These are phyloP conservation scores for Teunomyces pallodes DNA, from an alignment of 805 yeast species.

Conservation along the genomic window DNA sequence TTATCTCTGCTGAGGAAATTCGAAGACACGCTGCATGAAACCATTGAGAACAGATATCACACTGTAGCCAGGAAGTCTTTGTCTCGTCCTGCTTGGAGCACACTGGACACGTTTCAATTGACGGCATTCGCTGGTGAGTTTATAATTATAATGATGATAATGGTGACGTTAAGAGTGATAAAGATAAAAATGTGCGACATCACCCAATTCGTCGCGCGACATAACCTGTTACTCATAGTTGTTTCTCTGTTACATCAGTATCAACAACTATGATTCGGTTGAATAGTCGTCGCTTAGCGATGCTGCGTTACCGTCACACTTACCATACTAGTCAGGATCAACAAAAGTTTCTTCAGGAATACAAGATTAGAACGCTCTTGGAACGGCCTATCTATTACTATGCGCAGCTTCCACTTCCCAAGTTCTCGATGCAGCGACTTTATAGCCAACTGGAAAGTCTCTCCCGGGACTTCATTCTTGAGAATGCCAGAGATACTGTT, in stretches of 20 bases:
- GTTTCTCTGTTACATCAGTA: background rate
- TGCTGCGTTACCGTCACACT: background rate
- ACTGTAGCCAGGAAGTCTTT: slow-evolving; percentile 49
- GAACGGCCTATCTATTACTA: slow-evolving; percentile 59
- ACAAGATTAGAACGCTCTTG: slow-evolving; percentile 54
- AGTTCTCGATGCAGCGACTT: slow-evolving; percentile 50
- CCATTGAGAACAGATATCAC: slow-evolving; percentile 57
- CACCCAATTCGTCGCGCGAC: slow-evolving; percentile 1
- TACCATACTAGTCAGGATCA: slow-evolving; percentile 12
- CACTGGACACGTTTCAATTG: slow-evolving; percentile 20
- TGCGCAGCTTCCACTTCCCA: slow-evolving; percentile 51
- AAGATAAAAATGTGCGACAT: background rate
- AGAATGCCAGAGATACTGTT: slow-evolving; percentile 55
- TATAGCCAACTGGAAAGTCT: slow-evolving; percentile 42
- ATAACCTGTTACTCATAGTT: background rate
- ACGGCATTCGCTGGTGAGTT: slow-evolving; percentile 8
- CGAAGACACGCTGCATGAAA: slow-evolving; percentile 50
- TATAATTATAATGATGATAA: background rate
- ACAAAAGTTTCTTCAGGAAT: slow-evolving; percentile 48
- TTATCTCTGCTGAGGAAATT: slow-evolving; percentile 34
- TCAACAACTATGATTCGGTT: background rate
- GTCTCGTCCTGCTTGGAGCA: slow-evolving; percentile 15
- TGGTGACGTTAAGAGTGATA: background rate
- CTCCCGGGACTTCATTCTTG: slow-evolving; percentile 32
- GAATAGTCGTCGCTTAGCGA: background rate